Conservation (phyloP, 192 early-diverging fungal genomes). For the Backusella morwellensis region DNA sequence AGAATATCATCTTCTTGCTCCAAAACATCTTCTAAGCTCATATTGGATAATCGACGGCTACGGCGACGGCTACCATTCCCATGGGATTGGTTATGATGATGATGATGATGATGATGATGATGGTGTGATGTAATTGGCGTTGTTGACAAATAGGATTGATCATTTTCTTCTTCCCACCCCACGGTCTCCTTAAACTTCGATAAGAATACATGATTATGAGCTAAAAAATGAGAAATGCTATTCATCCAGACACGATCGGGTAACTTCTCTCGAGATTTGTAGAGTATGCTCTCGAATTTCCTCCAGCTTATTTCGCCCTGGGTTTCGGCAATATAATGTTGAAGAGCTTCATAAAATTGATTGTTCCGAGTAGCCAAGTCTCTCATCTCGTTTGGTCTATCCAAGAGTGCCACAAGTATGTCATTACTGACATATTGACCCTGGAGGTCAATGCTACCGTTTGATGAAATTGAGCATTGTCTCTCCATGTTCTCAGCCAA, state of each 20-base stretch:
- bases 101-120: neutral
- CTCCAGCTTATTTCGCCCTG: constrained; percentile 27
- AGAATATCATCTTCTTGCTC: neutral
- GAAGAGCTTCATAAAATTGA: constrained; percentile 26
- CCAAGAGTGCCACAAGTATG: constrained; percentile 30
- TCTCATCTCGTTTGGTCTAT: constrained; percentile 29
- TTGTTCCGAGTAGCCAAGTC: constrained; percentile 24
- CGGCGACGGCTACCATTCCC: neutral
- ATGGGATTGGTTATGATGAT: neutral
- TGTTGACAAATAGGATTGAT: neutral
- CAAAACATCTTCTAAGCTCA: constrained; percentile 10
- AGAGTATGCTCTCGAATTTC: constrained; percentile 24
- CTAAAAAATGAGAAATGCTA: constrained; percentile 10
- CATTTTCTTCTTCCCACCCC: constrained; percentile 23
- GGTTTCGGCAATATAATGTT: constrained; percentile 21
- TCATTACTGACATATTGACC: constrained; percentile 18
- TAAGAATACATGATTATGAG: constrained; percentile 25
- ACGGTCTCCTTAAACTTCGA: constrained; percentile 36
- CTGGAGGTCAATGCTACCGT: constrained; percentile 9
- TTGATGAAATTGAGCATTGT: neutral
- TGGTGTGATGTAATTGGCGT: neutral
- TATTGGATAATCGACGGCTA: constrained; percentile 6
- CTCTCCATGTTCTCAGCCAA: neutral
- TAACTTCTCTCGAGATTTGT: constrained; percentile 25
- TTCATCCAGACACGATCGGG: constrained; percentile 31